Evolutionary conservation across 192 early-diverging fungal genomes (phyloP).

Genomic region (Backusella circina): DNA sequence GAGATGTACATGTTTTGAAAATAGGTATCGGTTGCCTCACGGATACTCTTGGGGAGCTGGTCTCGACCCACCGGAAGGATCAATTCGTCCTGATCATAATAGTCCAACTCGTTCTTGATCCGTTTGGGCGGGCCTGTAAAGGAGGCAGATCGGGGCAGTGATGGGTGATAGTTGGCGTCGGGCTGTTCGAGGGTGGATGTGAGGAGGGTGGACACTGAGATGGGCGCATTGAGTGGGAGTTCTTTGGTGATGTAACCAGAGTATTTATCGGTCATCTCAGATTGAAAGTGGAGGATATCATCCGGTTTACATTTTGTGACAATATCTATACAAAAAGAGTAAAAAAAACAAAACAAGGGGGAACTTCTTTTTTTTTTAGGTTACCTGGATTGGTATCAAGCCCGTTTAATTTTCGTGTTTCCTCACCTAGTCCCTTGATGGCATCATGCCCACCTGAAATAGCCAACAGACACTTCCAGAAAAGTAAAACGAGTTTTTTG

Average conservation of each 20-base stretch:
- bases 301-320: slow-evolving; percentile 57
- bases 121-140: neutral
- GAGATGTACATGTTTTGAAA: slow-evolving; percentile 7
- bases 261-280: slow-evolving; percentile 38
- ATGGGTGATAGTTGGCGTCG: neutral
- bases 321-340: neutral
- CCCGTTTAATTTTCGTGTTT: slow-evolving; percentile 45
- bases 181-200: neutral
- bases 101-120: neutral
- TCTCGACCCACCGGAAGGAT: neutral
- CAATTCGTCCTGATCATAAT: neutral
- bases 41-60: neutral
- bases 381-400: slow-evolving; percentile 24
- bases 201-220: slow-evolving; percentile 6
- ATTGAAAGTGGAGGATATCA: slow-evolving; percentile 58
- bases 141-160: slow-evolving; percentile 9
- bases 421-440: slow-evolving; percentile 46
- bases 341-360: too few relatives aligned
- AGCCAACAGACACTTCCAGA: slow-evolving; percentile 65
- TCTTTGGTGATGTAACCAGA: slow-evolving; percentile 3
- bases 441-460: slow-evolving; percentile 55
- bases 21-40: neutral
- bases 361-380: too few relatives aligned
- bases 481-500: slow-evolving; percentile 56
- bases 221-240: neutral